Percentiles rank a stretch among this genome's conserved stretches.
Evolutionary conservation across 192 early-diverging fungal genomes (phyloP).

Genomic region (Podila epicladia): DNA sequence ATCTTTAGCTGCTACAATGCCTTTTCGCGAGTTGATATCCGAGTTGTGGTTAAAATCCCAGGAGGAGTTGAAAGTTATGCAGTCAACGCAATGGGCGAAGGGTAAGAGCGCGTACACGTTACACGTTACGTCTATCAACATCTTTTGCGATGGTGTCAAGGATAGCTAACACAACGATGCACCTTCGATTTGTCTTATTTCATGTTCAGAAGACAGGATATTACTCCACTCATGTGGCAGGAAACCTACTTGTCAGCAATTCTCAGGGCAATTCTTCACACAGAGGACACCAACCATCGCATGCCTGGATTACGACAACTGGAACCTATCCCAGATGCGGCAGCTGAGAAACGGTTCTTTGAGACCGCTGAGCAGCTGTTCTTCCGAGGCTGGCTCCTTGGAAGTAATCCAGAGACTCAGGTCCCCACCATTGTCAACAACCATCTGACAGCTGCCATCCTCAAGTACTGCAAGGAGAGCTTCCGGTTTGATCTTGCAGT

Average conservation of each 20-base stretch:
- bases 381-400: constrained; percentile 93
- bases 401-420: constrained; percentile 93
- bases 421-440: constrained; percentile 90
- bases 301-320: constrained; percentile 90
- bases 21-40: constrained; percentile 95
- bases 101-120: constrained; percentile 50
- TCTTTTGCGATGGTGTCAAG: too few relatives aligned
- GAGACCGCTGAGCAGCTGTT: constrained; percentile 86
- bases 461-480: constrained; percentile 91
- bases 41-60: constrained; percentile 97
- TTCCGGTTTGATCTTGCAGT: constrained; percentile 84
- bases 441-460: constrained; percentile 86
- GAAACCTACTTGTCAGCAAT: constrained; percentile 92
- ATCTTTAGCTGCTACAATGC: constrained; percentile 92
- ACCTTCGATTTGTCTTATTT: background rate
- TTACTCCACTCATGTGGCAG: constrained; percentile 86
- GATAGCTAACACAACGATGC: background rate
- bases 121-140: background rate
- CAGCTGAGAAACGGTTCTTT: constrained; percentile 84
- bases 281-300: constrained; percentile 86
- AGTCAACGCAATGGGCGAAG: constrained; percentile 90
- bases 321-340: constrained; percentile 82
- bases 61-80: constrained; percentile 96
- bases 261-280: constrained; percentile 89
- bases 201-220: constrained; percentile 61